Base-by-base conservation (phyloP, 208 protist species). In the Leishmania martiniquensis region DNA sequence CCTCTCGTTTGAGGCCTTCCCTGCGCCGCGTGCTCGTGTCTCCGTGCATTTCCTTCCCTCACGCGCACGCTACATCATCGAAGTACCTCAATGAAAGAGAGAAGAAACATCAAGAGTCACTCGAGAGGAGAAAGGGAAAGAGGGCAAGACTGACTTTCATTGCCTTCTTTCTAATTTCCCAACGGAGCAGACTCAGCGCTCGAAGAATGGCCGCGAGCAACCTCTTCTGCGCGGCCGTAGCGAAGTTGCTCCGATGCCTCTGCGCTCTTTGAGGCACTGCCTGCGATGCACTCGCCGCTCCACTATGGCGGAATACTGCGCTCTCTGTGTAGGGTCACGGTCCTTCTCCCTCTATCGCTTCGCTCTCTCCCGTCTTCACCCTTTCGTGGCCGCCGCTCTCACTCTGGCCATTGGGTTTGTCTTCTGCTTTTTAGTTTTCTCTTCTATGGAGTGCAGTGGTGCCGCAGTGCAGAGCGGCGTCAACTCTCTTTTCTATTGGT, bases 1-100 rank as follows among this genome's bases (percentile, higher is more conserved):
- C 57, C 22, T 66, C 60, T 66, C 39, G 25, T 69, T 69, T 42
- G 49, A 12, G 39, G 42, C 63, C 63, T 42, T 69, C 63, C 22
- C 37, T 45, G 63, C 34, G 32, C n/a, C 22, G 39, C 49, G 63
- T 68, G 63, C n/a, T n/a, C n/a, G 60, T 44, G 29, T 66, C 13
- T 17, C 7, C 49, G 65, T 15, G 42, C 25, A 22, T 25, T 25
- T 32, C 17, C 12, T 51, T 42, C 29, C 44, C 20, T 39, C 37
- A 51, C 62, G 6, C 49, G 39, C n/a, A 42, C 37, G 25, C 65
- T 49, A 13, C 42, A 22, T 47, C 12, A 22, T 3, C 22, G 25
- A 32, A n/a, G 9, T 34, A 17, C 37, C 17, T 12, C 65, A 69
- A 17, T 17, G 12, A 5, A 49, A 34, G 42, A 69, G 25, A 20